Conservation (phyloP, 1,284 basidiomycete genomes). For the Ceratobasidium sp. region DNA sequence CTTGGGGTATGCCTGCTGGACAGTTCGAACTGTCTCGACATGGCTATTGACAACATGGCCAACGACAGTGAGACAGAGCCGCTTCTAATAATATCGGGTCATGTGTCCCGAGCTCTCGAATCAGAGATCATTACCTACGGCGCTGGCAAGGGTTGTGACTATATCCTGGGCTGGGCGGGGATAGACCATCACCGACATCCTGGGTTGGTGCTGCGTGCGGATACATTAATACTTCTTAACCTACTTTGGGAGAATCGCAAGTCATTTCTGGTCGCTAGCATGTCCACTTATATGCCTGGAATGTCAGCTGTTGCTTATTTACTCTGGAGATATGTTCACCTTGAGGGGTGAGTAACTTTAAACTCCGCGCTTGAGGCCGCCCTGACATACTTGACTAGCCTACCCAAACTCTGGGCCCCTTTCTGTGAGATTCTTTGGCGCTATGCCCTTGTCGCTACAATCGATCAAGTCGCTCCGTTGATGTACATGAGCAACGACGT, state of each 20-base stretch:
- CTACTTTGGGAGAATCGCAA: not conserved
- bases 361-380: not conserved
- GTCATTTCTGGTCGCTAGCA: not conserved
- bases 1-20: not conserved
- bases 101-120: not conserved
- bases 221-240: not conserved
- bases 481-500: slow-evolving; percentile 2
- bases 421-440: slow-evolving; percentile 11
- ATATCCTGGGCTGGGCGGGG: not conserved
- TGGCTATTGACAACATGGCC: not conserved
- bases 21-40: not conserved
- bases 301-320: not conserved
- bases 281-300: not conserved
- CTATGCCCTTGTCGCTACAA: not conserved
- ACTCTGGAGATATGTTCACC: not conserved
- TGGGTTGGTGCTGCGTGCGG: not conserved
- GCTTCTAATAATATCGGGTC: not conserved
- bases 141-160: not conserved
- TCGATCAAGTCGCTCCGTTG: not conserved
- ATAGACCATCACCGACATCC: not conserved
- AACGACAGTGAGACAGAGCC: not conserved
- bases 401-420: not conserved
- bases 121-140: no score
- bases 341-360: not conserved
- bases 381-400: not conserved